Conservation (phyloP, 257 asterid genomes). For the Capsicum chinense region DNA sequence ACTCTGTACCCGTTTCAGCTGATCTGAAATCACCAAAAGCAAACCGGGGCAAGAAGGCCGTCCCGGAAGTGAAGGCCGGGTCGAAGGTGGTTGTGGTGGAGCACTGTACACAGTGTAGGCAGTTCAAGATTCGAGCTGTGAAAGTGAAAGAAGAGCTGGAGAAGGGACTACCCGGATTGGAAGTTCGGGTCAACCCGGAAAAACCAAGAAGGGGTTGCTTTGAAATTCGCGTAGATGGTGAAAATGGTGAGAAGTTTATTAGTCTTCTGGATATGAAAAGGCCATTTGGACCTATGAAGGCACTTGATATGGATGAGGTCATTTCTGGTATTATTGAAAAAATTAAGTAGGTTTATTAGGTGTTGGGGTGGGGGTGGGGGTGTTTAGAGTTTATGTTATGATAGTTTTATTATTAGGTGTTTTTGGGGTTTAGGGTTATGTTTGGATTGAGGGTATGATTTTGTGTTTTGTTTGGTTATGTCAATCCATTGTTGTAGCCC, state of each 20-base stretch:
- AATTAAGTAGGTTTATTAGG: conserved; percentile 31
- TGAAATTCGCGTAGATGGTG: conserved; percentile 68
- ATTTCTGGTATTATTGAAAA: conserved; percentile 63
- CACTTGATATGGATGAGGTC: conserved; percentile 69
- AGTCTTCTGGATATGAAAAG: conserved; percentile 74
- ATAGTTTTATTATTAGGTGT: neutral
- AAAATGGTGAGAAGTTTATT: conserved; percentile 60
- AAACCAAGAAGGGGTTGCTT: conserved; percentile 90
- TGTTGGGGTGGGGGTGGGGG: no score
- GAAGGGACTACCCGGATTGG: conserved; percentile 53
- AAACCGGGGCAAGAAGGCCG: conserved; percentile 42
- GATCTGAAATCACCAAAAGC: conserved; percentile 42
- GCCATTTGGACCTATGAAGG: conserved; percentile 69
- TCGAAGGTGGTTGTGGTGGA: conserved; percentile 59
- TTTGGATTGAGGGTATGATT: conserved; percentile 15
- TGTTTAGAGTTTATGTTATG: neutral
- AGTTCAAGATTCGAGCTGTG: conserved; percentile 65
- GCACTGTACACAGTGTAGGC: conserved; percentile 72
- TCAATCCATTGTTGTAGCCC: neutral
- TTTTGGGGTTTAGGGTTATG: neutral
- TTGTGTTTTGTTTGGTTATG: neutral
- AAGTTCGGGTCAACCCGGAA: conserved; percentile 71
- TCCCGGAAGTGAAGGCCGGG: neutral
- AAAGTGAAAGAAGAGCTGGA: conserved; percentile 67
- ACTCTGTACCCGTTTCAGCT: conserved; percentile 32